Percentiles rank a stretch among this genome's conserved stretches.
Evolutionary conservation across 2,329 filamentous ascomycete genomes (phyloP).

Genomic region (Aureobasidium sp.): DNA sequence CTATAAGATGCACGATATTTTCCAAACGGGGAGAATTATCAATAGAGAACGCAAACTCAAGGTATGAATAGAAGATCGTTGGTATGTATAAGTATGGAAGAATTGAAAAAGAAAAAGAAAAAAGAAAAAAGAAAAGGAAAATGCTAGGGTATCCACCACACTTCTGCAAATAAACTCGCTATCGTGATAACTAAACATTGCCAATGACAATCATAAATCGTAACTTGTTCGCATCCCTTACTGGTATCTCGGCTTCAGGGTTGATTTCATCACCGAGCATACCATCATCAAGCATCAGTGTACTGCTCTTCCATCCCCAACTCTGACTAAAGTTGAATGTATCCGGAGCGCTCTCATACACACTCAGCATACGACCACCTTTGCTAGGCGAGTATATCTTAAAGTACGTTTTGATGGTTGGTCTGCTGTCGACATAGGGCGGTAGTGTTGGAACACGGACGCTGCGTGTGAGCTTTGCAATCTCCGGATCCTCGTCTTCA

Average conservation of each 20-base stretch:
- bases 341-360: constrained; percentile 51
- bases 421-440: constrained; percentile 45
- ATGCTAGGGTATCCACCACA: not conserved
- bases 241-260: constrained; percentile 15
- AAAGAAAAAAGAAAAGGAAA: not conserved
- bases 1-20: too few species aligned
- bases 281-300: constrained; percentile 47
- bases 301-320: constrained; percentile 54
- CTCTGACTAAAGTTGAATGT: constrained; percentile 52
- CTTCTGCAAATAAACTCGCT: not conserved
- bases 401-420: constrained; percentile 53
- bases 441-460: constrained; percentile 38
- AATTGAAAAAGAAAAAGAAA: not conserved
- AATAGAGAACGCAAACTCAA: too few species aligned
- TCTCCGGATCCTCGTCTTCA: constrained; percentile 12
- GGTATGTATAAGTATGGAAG: too few species aligned
- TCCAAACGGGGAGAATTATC: too few species aligned
- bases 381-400: constrained; percentile 53
- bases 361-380: constrained; percentile 48
- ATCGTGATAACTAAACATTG: constrained; percentile 29
- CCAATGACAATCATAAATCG: constrained; percentile 54
- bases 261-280: constrained; percentile 23
- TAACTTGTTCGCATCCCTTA: constrained; percentile 36
- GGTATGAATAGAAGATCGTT: too few species aligned
- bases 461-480: constrained; percentile 18